phyloP scores from a whole-genome alignment of 139 green algal species.

The Chlorella sp. region DNA sequence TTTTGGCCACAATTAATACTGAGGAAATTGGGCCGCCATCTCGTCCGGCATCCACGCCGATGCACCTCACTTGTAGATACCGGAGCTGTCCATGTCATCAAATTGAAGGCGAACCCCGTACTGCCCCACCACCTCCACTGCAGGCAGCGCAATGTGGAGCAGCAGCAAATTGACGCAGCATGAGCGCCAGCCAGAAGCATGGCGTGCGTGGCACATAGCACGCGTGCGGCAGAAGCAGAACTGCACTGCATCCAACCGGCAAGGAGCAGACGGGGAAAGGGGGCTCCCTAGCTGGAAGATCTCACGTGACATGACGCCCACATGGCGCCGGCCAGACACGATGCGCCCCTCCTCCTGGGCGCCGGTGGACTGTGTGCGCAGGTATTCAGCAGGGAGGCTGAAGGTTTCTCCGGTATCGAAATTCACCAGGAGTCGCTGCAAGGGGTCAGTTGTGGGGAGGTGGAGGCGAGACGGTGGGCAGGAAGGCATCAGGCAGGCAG shows the following conservation, averaged over 20 bases:
- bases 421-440: conserved; percentile 12
- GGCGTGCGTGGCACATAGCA: neutral
- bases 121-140: neutral
- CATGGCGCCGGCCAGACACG: conserved; percentile 50
- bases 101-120: conserved; percentile 41
- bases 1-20: no score
- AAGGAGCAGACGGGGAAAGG: neutral
- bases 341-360: conserved; percentile 41
- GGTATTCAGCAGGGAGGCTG: conserved; percentile 20
- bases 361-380: conserved; percentile 31
- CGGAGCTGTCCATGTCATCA: conserved; percentile 61
- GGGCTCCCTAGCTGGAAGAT: neutral
- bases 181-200: neutral
- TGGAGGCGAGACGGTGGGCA: no score
- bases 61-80: no score
- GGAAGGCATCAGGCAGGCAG: neutral
- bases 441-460: neutral
- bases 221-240: neutral
- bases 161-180: neutral
- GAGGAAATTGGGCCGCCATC: no score
- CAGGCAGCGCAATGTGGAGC: neutral
- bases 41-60: no score
- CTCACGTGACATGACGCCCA: conserved; percentile 67
- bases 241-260: neutral
- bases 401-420: conserved; percentile 30